Conservation (phyloP, 1,284 basidiomycete species). For the Tilletia setariae region DNA sequence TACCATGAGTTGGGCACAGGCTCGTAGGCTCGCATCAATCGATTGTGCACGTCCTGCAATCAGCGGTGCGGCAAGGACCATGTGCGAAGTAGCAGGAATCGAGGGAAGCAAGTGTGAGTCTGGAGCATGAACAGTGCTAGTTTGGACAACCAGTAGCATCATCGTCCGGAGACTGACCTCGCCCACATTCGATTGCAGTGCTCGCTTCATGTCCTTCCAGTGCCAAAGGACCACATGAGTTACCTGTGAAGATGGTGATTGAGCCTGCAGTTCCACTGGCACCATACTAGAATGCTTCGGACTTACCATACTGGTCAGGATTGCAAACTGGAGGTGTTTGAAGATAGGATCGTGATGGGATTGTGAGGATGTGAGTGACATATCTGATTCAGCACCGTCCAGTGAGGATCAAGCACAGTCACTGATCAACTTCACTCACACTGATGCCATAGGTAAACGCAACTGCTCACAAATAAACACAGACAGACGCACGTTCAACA, state of each 20-base stretch:
- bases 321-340: constrained; percentile 52
- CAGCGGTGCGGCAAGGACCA: neutral
- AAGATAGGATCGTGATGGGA: too few species aligned
- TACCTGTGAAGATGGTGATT: constrained; percentile 28
- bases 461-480: neutral
- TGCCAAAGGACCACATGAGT: constrained; percentile 60
- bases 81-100: neutral
- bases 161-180: constrained; percentile 24
- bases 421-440: neutral
- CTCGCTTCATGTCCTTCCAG: constrained; percentile 57
- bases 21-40: constrained; percentile 50
- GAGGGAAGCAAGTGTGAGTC: too few species aligned
- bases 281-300: neutral
- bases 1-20: constrained; percentile 52
- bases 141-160: neutral
- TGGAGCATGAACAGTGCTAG: neutral
- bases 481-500: neutral
- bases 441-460: constrained; percentile 17
- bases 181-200: constrained; percentile 52
- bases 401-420: neutral
- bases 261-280: neutral
- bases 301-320: constrained; percentile 56
- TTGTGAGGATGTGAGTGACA: neutral
- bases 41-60: constrained; percentile 52
- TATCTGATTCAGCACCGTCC: neutral